These are phyloP conservation scores for Epichloe festucae DNA, from an alignment of 2,329 filamentous ascomycete species.

Conservation along the genomic window DNA sequence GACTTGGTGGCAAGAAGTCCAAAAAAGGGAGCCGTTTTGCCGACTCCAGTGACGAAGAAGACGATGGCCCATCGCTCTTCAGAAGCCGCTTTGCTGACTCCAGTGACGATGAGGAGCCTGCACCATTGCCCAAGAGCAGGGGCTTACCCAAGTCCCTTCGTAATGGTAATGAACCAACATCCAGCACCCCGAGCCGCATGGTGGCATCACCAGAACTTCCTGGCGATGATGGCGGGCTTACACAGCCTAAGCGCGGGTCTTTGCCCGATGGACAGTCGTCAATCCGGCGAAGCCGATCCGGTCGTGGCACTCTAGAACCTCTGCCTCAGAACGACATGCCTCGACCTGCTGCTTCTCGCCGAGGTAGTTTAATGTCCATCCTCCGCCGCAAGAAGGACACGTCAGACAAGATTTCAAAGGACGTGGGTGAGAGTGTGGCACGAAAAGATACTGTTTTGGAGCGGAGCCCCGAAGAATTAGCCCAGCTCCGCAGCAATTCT, in stretches of 20 bases:
- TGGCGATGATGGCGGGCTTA: constrained; percentile 41
- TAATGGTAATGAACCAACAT: constrained; percentile 7
- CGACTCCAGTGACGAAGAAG: constrained; percentile 51
- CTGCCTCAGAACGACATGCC: constrained; percentile 8
- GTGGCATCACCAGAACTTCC: constrained; percentile 43
- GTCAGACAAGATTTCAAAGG: constrained; percentile 40
- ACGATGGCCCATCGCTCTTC: constrained; percentile 23
- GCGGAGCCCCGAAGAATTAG: constrained; percentile 40
- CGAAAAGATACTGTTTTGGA: constrained; percentile 50
- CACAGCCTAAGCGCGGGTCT: constrained; percentile 9
- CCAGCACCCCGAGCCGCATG: not conserved
- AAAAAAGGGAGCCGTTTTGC: constrained; percentile 38
- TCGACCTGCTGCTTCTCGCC: constrained; percentile 14
- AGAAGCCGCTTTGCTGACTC: constrained; percentile 44
- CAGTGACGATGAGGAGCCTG: constrained; percentile 11
- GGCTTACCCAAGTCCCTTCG: constrained; percentile 25
- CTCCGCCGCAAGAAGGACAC: constrained; percentile 49
- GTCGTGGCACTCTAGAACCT: constrained; percentile 23
- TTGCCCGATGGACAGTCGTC: constrained; percentile 8
- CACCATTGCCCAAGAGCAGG: constrained; percentile 10
- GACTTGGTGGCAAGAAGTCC: constrained; percentile 27
- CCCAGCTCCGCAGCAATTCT: constrained; percentile 26
- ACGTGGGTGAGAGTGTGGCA: constrained; percentile 42
- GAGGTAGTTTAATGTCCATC: constrained; percentile 42
- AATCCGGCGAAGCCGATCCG: constrained; percentile 29